Evolutionary conservation across 2,329 filamentous ascomycete genomes (phyloP).

Genomic region (Talaromyces sp.): DNA sequence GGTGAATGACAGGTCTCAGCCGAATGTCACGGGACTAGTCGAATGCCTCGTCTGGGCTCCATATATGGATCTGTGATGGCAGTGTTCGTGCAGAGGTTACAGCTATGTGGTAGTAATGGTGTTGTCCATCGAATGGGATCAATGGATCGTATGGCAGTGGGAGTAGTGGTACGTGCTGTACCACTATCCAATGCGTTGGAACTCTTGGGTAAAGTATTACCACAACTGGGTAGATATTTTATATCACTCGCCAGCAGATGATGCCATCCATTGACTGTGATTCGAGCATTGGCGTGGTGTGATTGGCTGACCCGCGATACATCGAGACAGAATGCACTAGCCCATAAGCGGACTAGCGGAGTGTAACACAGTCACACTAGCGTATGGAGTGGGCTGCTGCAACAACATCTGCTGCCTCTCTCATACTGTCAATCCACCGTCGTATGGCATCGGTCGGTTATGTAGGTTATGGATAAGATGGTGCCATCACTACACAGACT

Average conservation of each 20-base stretch:
- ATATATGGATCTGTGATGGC: background rate
- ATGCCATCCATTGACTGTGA: background rate
- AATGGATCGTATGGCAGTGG: background rate
- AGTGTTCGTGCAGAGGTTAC: background rate
- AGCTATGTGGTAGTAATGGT: background rate
- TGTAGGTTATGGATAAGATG: background rate
- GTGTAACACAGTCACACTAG: constrained; percentile 9
- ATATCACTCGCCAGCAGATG: background rate
- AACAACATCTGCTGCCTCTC: background rate
- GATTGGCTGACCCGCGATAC: background rate
- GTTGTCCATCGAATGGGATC: too few relatives aligned
- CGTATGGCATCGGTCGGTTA: too few relatives aligned
- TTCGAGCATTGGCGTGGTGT: background rate
- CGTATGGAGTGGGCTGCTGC: background rate
- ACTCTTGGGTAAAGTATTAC: too few relatives aligned
- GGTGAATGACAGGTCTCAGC: constrained; percentile 2
- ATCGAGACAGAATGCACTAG: background rate
- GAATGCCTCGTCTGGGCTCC: background rate
- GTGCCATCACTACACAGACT: background rate
- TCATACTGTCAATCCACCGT: too few relatives aligned
- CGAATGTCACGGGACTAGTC: background rate
- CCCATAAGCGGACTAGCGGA: background rate
- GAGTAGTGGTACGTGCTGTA: background rate
- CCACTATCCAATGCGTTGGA: background rate
- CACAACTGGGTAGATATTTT: too few relatives aligned